phyloP scores from a whole-genome alignment of 768 basidiomycete species.

The Exsudoporus frostii region DNA sequence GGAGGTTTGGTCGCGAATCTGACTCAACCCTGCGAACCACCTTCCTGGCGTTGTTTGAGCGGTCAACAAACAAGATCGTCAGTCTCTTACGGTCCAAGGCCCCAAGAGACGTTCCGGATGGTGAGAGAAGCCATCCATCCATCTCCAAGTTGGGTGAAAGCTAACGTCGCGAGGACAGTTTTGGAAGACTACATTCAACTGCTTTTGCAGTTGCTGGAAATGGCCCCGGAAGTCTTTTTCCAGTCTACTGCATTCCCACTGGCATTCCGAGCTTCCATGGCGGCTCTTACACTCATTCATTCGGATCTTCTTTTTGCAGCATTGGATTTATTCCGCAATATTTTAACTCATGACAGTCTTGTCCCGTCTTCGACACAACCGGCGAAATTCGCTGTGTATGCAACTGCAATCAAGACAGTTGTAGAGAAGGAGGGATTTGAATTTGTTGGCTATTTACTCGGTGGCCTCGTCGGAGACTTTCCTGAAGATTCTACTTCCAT shows the following conservation, averaged over 20 bases:
- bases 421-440: slow-evolving; percentile 71
- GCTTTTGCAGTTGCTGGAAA: slow-evolving; percentile 62
- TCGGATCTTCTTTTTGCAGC: slow-evolving; percentile 79
- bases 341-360: slow-evolving; percentile 75
- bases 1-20: slow-evolving; percentile 68
- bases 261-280: slow-evolving; percentile 73
- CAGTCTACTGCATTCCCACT: slow-evolving; percentile 72
- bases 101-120: slow-evolving; percentile 80
- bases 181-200: slow-evolving; percentile 92
- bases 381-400: slow-evolving; percentile 61
- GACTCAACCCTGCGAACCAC: slow-evolving; percentile 52
- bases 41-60: slow-evolving; percentile 68
- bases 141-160: not conserved
- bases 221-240: slow-evolving; percentile 75
- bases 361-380: slow-evolving; percentile 45
- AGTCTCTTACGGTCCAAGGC: slow-evolving; percentile 62
- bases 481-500: slow-evolving; percentile 76
- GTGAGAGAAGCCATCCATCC: slow-evolving; percentile 46
- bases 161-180: slow-evolving; percentile 47
- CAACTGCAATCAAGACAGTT: slow-evolving; percentile 55
- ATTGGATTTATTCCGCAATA: slow-evolving; percentile 73
- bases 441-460: slow-evolving; percentile 64
- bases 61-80: slow-evolving; percentile 68
- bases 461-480: slow-evolving; percentile 82
- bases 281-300: slow-evolving; percentile 78